These are phyloP conservation scores for Penicillium sp. DNA, from an alignment of 2,329 filamentous ascomycete species.

Conservation along the genomic window DNA sequence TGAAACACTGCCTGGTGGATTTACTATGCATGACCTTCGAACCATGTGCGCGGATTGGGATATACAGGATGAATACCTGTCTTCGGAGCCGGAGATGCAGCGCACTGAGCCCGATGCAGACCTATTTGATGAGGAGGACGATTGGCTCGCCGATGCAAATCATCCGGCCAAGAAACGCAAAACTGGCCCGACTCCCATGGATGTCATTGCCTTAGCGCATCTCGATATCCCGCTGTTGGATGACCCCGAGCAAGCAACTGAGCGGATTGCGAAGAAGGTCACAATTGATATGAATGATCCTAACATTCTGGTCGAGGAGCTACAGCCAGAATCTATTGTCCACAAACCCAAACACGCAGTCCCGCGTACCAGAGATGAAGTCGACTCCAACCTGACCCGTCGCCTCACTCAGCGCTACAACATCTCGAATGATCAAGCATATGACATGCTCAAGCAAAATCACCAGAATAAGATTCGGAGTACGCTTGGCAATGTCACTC, in stretches of 20 bases:
- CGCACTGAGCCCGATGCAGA: slow-evolving; percentile 2
- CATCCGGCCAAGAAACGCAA: slow-evolving; percentile 67
- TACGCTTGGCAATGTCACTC: slow-evolving; percentile 83
- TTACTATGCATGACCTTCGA: slow-evolving; percentile 76
- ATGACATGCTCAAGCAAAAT: slow-evolving; percentile 93
- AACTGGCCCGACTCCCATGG: slow-evolving; percentile 42
- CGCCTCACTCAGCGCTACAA: slow-evolving; percentile 84
- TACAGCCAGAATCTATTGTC: slow-evolving; percentile 61
- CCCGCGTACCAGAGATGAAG: slow-evolving; percentile 51
- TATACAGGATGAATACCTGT: slow-evolving; percentile 50
- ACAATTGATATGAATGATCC: slow-evolving; percentile 86
- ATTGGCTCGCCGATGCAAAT: slow-evolving; percentile 49
- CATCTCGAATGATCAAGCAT: slow-evolving; percentile 92
- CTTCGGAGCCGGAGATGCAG: slow-evolving; percentile 19
- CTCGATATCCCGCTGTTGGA: slow-evolving; percentile 73
- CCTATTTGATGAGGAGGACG: slow-evolving; percentile 54
- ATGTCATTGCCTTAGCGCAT: slow-evolving; percentile 54
- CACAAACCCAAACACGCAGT: slow-evolving; percentile 50
- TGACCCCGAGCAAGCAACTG: slow-evolving; percentile 72
- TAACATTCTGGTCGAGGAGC: slow-evolving; percentile 77
- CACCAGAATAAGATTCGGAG: slow-evolving; percentile 94
- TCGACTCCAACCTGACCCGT: slow-evolving; percentile 69
- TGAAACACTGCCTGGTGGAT: slow-evolving; percentile 64
- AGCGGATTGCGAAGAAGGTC: slow-evolving; percentile 73
- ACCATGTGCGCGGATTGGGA: slow-evolving; percentile 88